phyloP scores from a whole-genome alignment of 139 green algal species.

The Micractinium sp. region DNA sequence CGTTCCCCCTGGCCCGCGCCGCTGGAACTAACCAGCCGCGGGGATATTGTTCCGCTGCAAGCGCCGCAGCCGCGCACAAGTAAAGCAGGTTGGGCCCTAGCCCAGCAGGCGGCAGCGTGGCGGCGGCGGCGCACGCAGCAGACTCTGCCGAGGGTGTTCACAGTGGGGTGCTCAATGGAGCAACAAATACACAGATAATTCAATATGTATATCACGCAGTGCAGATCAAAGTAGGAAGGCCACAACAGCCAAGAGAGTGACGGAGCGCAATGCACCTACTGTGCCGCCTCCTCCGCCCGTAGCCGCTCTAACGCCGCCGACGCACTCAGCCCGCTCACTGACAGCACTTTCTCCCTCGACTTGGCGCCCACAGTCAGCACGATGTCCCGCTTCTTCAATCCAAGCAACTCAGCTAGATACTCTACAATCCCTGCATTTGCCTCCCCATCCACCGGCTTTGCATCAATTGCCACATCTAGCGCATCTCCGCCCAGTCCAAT shows the following conservation, averaged over 20 bases:
- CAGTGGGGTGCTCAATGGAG: too few species aligned
- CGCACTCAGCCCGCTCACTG: neutral
- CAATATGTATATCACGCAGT: neutral
- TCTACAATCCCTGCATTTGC: conserved; percentile 1
- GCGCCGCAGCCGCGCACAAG: too few species aligned
- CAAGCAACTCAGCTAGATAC: conserved; percentile 18
- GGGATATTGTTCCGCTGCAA: too few species aligned
- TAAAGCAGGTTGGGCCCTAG: too few species aligned
- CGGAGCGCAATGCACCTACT: neutral
- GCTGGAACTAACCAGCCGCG: too few species aligned
- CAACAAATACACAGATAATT: too few species aligned
- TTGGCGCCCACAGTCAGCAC: neutral
- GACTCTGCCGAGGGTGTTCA: too few species aligned
- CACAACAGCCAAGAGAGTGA: neutral
- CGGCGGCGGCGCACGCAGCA: too few species aligned
- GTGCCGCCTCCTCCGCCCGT: neutral
- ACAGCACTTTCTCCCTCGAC: conserved; percentile 27
- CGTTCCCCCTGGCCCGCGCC: too few species aligned
- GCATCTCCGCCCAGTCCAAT: neutral
- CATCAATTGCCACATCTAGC: conserved; percentile 20
- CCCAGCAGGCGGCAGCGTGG: too few species aligned
- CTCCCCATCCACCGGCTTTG: conserved; percentile 22
- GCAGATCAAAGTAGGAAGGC: neutral
- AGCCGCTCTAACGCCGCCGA: conserved; percentile 8
- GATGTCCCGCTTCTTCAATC: neutral